Evolutionary conservation across 2,329 filamentous ascomycete genomes (phyloP), one percentile per base, ranked within the genome.

Genomic region (Alternaria atra): DNA sequence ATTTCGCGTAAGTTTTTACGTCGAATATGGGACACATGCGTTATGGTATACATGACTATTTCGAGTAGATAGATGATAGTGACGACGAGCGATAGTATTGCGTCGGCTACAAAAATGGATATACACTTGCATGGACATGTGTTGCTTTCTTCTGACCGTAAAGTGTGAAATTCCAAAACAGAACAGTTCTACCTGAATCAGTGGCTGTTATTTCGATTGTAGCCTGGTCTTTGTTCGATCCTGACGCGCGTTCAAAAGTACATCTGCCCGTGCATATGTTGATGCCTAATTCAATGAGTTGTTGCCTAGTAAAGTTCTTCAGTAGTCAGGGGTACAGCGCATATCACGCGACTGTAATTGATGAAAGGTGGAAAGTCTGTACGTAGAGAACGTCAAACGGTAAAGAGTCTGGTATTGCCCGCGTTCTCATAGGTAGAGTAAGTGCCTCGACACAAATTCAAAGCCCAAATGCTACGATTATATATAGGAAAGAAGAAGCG

Each of bases 341-440:
- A 25, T 5, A 42, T 20, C 12, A 25, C 39, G 20, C 37, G 17
- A 10, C 39, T 42, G 20, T 25, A 13, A 15, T 20, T 25, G 39
- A 42, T 15, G 46, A n/a, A 35, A 25, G 5, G 15, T n/a, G 23
- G 20, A 34, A 37, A 35, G 20, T 37, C 27, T 37, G 8, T 5
- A 37, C 13, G 32, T 17, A 15, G 10, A 25, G 37, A 46, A 27
- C 20, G n/a, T 52, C 50, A 47, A 63, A 44, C 30, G 44, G 17
- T 42, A 42, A 42, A 50, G 46, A 50, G 46, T 59, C 40, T 64
- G 52, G 47, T 58, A 65, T 65, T 55, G 62, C 55, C 58, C 39
- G 20, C 46, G 32, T 27, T 20, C 40, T 40, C 48, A 35, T 50
- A 34, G 35, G 35, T 39, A 52, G 12, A 39, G n/a, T 35, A 50